Base-by-base conservation (phyloP, 768 basidiomycete species). In the Leccinum incarnatum region DNA sequence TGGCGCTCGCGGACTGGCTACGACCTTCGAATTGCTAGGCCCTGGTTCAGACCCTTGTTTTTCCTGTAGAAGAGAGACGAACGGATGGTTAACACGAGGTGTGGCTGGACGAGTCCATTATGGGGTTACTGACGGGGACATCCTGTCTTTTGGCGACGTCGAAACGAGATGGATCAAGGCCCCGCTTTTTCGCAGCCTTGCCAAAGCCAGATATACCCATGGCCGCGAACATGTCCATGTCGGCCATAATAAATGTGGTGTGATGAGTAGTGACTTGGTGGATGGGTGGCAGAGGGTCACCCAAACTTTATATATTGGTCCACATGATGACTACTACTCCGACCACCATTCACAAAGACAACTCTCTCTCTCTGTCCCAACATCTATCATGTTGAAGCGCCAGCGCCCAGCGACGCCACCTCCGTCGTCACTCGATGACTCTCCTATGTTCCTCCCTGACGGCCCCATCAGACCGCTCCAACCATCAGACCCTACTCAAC, bases 121-220 rank as follows among this genome's bases (percentile, higher is more conserved):
- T 62, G 46, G 46, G 62, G 48, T 27, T 54, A 68, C 72, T 59
- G 17, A 74, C 72, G 19, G 48, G 11, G 3, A 30, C 70, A 67
- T 82, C 81, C 50, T 74, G 77, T 51, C 88, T 81, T 74, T 85
- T 89, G 71, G 79, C 86, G 73, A 85, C 89, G 74, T 91, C 88
- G 62, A 93, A 91, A 59, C 89, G 77, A n/a, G 79, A 71, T n/a
- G 88, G 85, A 69, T 91, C 88, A 21, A 92, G 79, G 68, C 82
- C 75, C 61, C 79, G 84, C 74, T 85, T 86, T 71, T 84, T 81
- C 25, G 75, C 68, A 47, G 85, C 74, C 75, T 93, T 94, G 25
- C 93, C 93, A 69, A 95, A 95, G 23, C 89, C 89, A 66, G 84
- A 66, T 57, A 94, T 89, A 6, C 92, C 92, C 88, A 95, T 93